Base-by-base conservation (phyloP, 345 rosid species). In the Salix koriyanagi region DNA sequence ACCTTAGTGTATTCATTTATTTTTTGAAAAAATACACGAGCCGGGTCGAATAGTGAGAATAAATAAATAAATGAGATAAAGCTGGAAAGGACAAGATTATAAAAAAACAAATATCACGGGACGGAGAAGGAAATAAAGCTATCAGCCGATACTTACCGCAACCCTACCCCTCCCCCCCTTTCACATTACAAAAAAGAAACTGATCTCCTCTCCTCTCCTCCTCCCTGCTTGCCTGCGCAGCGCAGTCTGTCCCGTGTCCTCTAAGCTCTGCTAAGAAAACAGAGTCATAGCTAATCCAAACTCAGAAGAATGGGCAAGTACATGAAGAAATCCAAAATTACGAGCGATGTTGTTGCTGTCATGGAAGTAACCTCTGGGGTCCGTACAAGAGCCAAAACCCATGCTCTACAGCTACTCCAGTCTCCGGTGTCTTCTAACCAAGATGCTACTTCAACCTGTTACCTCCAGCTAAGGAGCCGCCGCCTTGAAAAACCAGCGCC, bases 401-500 rank as follows among this genome's bases (percentile, higher is more conserved):
- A 89, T 58, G 86, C 93, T 6, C 80, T 91, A 39, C 88, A 83
- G 73, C 83, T 88, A 58, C 90, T 84, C 73, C 84, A 77, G 14
- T 65, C 32, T 28, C 18, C 72, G 18, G 15, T 36, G 41, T 10
- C 52, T 11, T 3, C 67, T 66, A 36, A 28, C 52, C 56, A 54
- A n/a, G 87, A 79, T 67, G 70, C 71, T 62, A 81, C 91, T 21
- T 86, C 95, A n/a, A 85, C 79, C 25, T 79, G 75, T 28, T 89
- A 86, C 77, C 92, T 91, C 41, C 89, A 91, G 89, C 95, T 89
- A 74, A 76, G 95, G 12, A 91, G 84, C 72, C 90, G 88, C 70
- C 91, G 89, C 72, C 85, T 91, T 30, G 82, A 79, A 10, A 91
- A 88, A 61, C 88, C 78, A 71, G 84, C 81, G 3, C 75, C 72